Conservation (phyloP, 164 flowering plant genomes). For the Protea cynaroides region DNA sequence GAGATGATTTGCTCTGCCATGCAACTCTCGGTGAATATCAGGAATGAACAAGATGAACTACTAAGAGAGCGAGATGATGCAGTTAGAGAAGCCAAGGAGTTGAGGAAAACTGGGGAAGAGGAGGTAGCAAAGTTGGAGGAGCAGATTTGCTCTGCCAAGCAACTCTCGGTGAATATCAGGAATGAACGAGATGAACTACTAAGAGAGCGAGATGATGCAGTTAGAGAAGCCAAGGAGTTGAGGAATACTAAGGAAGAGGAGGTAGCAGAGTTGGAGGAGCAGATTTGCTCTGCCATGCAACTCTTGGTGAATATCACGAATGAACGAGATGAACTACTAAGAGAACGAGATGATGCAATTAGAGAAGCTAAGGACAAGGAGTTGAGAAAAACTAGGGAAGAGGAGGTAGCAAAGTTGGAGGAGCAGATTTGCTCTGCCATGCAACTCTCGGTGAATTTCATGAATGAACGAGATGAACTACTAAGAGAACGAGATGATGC, state of each 20-base stretch:
- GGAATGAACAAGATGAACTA: slow-evolving; percentile 52
- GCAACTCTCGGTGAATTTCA: slow-evolving; percentile 37
- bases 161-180: slow-evolving; percentile 39
- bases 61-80: slow-evolving; percentile 57
- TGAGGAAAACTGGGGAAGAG: no score
- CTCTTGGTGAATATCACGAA: slow-evolving; percentile 39
- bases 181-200: slow-evolving; percentile 54
- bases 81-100: slow-evolving; percentile 50
- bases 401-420: slow-evolving; percentile 39
- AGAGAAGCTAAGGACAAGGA: slow-evolving; percentile 55
- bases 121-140: slow-evolving; percentile 44
- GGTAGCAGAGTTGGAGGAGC: slow-evolving; percentile 49
- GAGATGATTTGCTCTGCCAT: slow-evolving; percentile 59
- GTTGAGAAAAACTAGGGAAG: slow-evolving; percentile 33
- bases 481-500: slow-evolving; percentile 57
- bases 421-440: slow-evolving; percentile 62
- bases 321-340: slow-evolving; percentile 53
- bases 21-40: slow-evolving; percentile 37
- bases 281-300: slow-evolving; percentile 50
- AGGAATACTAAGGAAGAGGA: no score
- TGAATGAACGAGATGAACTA: slow-evolving; percentile 53
- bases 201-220: slow-evolving; percentile 55
- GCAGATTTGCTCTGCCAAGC: slow-evolving; percentile 51
- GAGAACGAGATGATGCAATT: slow-evolving; percentile 57
- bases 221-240: slow-evolving; percentile 53